Base-by-base conservation (phyloP, 768 basidiomycete species). In the Glaciozyma antarctica region DNA sequence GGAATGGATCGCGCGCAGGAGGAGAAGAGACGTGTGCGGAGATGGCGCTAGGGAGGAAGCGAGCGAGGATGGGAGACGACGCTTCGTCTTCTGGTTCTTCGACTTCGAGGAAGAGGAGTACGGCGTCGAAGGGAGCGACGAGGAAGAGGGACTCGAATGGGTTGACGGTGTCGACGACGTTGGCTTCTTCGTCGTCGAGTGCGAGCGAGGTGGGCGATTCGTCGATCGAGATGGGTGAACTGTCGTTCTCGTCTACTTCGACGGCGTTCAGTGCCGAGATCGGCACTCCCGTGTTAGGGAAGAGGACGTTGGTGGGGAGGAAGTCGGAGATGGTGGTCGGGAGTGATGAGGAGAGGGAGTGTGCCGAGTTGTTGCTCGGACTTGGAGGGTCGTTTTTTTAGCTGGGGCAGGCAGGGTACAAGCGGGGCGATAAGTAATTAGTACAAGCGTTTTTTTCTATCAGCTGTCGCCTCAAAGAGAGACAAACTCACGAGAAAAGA, bases 321-420 rank as follows among this genome's bases (percentile, higher is more conserved):
- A 55, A 34, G 54, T 28, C 12, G 26, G 28, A 16, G 32, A 19
- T 15, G 28, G 54, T 26, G 6, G 54, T 22, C 34, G 54, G 32
- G 5, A 38, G 32, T 24, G 44, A 61, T 47, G 62, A 70, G 30
- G 69, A 70, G 60, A 60, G 63, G 41, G 69, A 70, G 55, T 70
- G 69, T 49, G 69, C 69, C 0, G 65, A 64, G 43, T 32, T 70
- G 44, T 28, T 70, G 38, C 53, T 70, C 19, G 69, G 69, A 2
- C 57, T 70, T 30, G 69, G 69, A 30, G 64, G 68, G n/a, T 59
- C 62, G 41, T 63, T 32, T 55, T 69, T 55, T 38, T 55, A 55
- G 54, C 21, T 13, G 30, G 51, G n/a, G n/a, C n/a, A n/a, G n/a
- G n/a, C n/a, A n/a, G n/a, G 51, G 26, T 28, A 16, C n/a, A 13